phyloP scores from a whole-genome alignment of 257 asterid genomes.

The Oldenlandia corymbosa region DNA sequence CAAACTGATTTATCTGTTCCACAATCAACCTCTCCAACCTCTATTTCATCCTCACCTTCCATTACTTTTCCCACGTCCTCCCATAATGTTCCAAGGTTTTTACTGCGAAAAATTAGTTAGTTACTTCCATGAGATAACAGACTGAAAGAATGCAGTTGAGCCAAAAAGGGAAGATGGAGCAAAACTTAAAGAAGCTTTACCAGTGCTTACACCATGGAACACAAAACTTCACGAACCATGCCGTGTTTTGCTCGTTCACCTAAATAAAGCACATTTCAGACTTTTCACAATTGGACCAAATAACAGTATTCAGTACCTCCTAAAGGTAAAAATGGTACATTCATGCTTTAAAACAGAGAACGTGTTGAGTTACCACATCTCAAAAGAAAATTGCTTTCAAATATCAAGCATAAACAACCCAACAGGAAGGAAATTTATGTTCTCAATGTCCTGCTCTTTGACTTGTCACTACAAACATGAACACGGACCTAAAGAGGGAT shows the following conservation, averaged over 20 bases:
- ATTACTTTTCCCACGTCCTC: slow-evolving; percentile 91
- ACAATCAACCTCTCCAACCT: slow-evolving; percentile 94
- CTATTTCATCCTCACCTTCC: slow-evolving; percentile 97
- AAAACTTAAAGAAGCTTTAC: slow-evolving; percentile 37
- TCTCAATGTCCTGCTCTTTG: neutral
- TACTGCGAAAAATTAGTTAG: slow-evolving; percentile 47
- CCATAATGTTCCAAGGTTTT: slow-evolving; percentile 88
- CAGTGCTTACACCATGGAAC: slow-evolving; percentile 99
- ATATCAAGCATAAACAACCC: neutral
- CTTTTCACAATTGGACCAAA: neutral
- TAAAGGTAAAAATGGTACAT: neutral
- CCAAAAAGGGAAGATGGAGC: neutral
- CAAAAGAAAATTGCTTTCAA: neutral
- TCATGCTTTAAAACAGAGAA: neutral
- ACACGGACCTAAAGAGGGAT: too few species aligned
- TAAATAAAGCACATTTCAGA: slow-evolving; percentile 23
- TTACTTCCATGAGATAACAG: slow-evolving; percentile 2
- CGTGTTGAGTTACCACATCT: neutral
- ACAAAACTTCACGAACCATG: slow-evolving; percentile 94
- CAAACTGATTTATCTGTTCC: slow-evolving; percentile 69
- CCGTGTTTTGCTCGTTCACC: slow-evolving; percentile 95
- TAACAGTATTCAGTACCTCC: neutral
- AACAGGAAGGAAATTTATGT: neutral
- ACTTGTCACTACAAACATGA: too few species aligned
- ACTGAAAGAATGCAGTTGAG: neutral